phyloP scores from a whole-genome alignment of 257 asterid species.

The Gynochthodes officinalis region DNA sequence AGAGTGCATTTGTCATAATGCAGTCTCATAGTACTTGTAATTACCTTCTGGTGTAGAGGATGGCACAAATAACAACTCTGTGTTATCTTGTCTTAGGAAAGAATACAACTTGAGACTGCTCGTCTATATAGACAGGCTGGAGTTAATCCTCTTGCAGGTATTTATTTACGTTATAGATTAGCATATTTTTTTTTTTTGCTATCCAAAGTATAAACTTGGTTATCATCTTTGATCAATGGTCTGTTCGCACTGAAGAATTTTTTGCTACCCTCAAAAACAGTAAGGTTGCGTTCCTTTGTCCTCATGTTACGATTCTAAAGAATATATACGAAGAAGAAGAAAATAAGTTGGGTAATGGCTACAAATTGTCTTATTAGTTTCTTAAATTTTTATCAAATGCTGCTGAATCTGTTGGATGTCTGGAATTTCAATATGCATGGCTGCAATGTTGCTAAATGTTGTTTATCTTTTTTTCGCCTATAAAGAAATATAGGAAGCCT shows the following conservation, averaged over 20 bases:
- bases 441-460: neutral
- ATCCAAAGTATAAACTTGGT: neutral
- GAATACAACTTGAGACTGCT: slow-evolving; percentile 98
- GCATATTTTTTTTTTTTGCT: slow-evolving; percentile 1
- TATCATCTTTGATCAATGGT: neutral
- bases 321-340: neutral
- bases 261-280: neutral
- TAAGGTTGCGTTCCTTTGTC: neutral
- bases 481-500: neutral
- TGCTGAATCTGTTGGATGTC: neutral
- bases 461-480: too few relatives aligned
- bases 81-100: slow-evolving; percentile 49
- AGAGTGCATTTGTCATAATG: slow-evolving; percentile 5
- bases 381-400: neutral
- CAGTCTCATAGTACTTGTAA: slow-evolving; percentile 3
- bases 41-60: neutral
- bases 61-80: slow-evolving; percentile 16
- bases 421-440: neutral
- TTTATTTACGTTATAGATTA: slow-evolving; percentile 16
- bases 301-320: neutral
- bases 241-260: neutral
- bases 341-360: neutral
- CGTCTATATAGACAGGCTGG: slow-evolving; percentile 92
- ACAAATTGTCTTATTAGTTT: too few relatives aligned
- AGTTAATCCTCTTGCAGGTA: slow-evolving; percentile 99